These are phyloP conservation scores for Bryoglossum gracile DNA, from an alignment of 495 filamentous ascomycete genomes.

Conservation along the genomic window DNA sequence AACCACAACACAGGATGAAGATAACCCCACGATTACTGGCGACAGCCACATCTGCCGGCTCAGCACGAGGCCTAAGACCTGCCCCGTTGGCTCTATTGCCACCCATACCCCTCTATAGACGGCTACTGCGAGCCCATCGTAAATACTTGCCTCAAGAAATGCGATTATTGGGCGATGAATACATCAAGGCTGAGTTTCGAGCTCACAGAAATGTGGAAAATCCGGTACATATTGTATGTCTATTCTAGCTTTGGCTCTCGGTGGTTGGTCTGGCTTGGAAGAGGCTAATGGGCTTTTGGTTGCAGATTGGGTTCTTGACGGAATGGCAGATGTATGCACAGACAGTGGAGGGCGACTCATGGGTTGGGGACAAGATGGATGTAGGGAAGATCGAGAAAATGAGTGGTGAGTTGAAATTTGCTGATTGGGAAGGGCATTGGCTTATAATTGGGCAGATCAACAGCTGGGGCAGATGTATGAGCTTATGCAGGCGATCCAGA, in stretches of 20 bases:
- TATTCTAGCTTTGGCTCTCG: no score
- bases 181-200: slow-evolving; percentile 86
- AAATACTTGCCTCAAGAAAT: slow-evolving; percentile 64
- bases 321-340: slow-evolving; percentile 97
- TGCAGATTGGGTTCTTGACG: slow-evolving; percentile 84
- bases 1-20: slow-evolving; percentile 9
- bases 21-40: slow-evolving; percentile 10
- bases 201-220: slow-evolving; percentile 78
- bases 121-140: slow-evolving; percentile 79
- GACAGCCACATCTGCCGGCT: slow-evolving; percentile 9
- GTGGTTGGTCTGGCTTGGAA: slow-evolving; percentile 5
- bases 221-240: slow-evolving; percentile 76
- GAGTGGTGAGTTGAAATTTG: slow-evolving; percentile 63
- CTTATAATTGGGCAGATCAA: slow-evolving; percentile 53
- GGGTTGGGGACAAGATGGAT: slow-evolving; percentile 74
- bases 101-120: slow-evolving; percentile 83
- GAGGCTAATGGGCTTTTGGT: neutral
- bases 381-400: slow-evolving; percentile 77
- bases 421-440: neutral
- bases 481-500: slow-evolving; percentile 78
- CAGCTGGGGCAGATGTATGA: slow-evolving; percentile 92
- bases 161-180: slow-evolving; percentile 80
- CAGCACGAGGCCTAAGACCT: slow-evolving; percentile 30
- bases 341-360: slow-evolving; percentile 74
- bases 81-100: slow-evolving; percentile 73